Percentiles rank a stretch among this genome's conserved stretches.
These are phyloP conservation scores for Pythium dissimile DNA, from an alignment of 352 stramenopile genomes.

Conservation along the genomic window DNA sequence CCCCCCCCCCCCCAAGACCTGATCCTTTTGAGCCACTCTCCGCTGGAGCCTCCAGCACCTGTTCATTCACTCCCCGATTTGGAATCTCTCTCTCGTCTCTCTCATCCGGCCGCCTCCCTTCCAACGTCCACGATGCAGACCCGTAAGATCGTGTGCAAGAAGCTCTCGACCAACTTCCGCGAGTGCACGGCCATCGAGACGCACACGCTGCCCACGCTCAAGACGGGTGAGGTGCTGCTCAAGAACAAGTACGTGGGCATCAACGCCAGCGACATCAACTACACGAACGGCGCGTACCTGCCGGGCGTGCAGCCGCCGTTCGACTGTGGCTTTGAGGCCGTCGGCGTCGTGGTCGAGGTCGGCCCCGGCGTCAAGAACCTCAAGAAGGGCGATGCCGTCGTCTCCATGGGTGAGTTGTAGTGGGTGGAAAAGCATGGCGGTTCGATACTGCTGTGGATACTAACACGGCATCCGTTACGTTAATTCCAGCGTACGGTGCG, in stretches of 20 bases:
- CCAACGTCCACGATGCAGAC: slow-evolving; percentile 36
- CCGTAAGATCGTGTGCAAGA: slow-evolving; percentile 77
- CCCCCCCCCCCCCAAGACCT: not conserved
- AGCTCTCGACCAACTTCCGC: slow-evolving; percentile 79
- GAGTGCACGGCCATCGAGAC: slow-evolving; percentile 65
- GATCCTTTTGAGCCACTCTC: not conserved
- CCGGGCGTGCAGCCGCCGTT: slow-evolving; percentile 45
- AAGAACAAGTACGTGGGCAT: slow-evolving; percentile 38
- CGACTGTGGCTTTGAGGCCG: slow-evolving; percentile 50
- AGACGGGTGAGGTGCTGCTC: slow-evolving; percentile 47
- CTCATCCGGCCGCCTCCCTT: not conserved
- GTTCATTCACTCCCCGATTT: slow-evolving; percentile 6
- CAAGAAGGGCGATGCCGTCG: slow-evolving; percentile 39
- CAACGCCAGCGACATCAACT: slow-evolving; percentile 59
- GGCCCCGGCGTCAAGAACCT: slow-evolving; percentile 32
- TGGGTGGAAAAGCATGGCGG: not conserved
- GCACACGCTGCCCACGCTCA: slow-evolving; percentile 36
- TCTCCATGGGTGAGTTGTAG: slow-evolving; percentile 32
- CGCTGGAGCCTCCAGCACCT: too few relatives aligned
- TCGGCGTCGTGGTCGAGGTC: slow-evolving; percentile 32
- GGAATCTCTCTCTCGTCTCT: not conserved
- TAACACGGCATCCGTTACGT: not conserved
- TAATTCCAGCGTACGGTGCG: slow-evolving; percentile 29
- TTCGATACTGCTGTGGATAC: too few relatives aligned
- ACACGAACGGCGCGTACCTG: slow-evolving; percentile 50